Conservation (phyloP, 1,284 basidiomycete genomes). For the Anthracocystis setariae region DNA sequence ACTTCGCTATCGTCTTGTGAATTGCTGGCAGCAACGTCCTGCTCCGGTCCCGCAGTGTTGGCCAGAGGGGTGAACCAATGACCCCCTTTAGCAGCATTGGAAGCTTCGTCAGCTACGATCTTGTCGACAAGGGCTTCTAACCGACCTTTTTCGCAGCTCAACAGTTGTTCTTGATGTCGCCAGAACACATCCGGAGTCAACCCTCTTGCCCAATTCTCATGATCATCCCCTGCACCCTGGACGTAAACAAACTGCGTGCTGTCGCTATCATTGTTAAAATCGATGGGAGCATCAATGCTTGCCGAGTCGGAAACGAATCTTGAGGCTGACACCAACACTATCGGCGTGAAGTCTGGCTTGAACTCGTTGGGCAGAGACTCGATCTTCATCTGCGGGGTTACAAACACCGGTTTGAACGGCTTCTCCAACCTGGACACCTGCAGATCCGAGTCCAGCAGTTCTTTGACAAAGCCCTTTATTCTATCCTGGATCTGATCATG, state of each 20-base stretch:
- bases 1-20: constrained; percentile 10
- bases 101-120: constrained; percentile 9
- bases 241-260: constrained; percentile 76
- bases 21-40: background rate
- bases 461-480: constrained; percentile 76
- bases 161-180: constrained; percentile 72
- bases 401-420: constrained; percentile 77
- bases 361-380: background rate
- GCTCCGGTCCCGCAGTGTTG: too few relatives aligned
- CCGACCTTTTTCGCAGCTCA: constrained; percentile 70
- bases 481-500: constrained; percentile 75
- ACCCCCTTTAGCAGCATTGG: background rate
- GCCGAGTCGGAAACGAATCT: constrained; percentile 72
- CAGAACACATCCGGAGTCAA: constrained; percentile 80
- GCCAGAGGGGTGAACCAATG: constrained; percentile 41
- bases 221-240: constrained; percentile 88
- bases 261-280: background rate
- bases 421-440: constrained; percentile 68
- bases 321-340: constrained; percentile 83
- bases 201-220: constrained; percentile 84
- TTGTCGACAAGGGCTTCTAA: constrained; percentile 70
- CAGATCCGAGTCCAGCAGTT: constrained; percentile 71
- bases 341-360: constrained; percentile 71
- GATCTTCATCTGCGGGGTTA: constrained; percentile 63
- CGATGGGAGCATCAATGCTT: constrained; percentile 63